Evolutionary conservation across 2,329 filamentous ascomycete genomes (phyloP), one percentile per base, ranked within the genome.

Genomic region (Calonectria pseudoreteaudii): DNA sequence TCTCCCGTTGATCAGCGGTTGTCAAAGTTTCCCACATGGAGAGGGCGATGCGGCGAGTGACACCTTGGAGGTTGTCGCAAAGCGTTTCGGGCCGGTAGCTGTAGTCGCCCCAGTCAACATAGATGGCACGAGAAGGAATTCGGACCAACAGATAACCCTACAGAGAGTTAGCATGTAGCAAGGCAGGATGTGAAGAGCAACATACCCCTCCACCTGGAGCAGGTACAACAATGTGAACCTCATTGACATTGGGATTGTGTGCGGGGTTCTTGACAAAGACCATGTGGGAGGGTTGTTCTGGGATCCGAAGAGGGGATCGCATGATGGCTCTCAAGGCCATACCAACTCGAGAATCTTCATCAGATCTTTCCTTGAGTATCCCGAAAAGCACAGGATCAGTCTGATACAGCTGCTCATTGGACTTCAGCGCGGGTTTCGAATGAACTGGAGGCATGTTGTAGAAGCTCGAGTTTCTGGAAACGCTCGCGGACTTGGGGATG

Each of bases 141-240:
- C 13, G 60, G 18, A 65, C 18, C 9, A 23, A 14, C 53, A 65
- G 49, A 6, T 30, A 36, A 14, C 13, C 31, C 49, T n/a, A 2
- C 7, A 8, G 8, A 49, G 16, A 8, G 20, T 41, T 41, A 30
- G 23, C 41, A 31, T 56, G 34, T 16, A 23, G 5, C 31, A 28
- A 16, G 28, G 14, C 11, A 18, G 14, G 34, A 53, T 9, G 8
- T 31, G n/a, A 56, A 23, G 10, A 18, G 16, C 14, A 64, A 49
- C 53, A 50, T 68, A 76, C 70, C n/a, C 69, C 28, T 31, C 44
- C 49, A 26, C 60, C 70, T 4, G 66, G 73, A 13, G 38, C 71
- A 44, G 28, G 30, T 44, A 75, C 47, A 34, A 31, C 23, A 23
- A 74, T 14, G 36, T 36, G 58, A 18, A 41, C 13, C 13, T 53